Conservation (phyloP, 306 rosid genomes). For the Quercus wislizeni region DNA sequence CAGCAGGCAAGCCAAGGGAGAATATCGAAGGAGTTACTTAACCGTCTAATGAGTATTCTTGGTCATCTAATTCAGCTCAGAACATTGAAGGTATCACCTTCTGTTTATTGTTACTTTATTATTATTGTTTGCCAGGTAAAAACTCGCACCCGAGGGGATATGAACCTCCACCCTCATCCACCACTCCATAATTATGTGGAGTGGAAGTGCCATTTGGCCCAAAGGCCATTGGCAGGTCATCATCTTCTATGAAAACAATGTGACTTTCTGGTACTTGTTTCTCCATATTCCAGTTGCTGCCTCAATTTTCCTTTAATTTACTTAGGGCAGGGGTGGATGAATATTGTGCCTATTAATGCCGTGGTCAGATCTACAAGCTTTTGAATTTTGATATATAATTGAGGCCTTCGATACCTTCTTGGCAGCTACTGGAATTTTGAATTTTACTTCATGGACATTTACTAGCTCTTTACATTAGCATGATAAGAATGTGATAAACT, state of each 20-base stretch:
- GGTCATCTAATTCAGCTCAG: conserved; percentile 98
- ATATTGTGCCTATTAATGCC: neutral
- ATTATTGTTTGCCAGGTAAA: too few relatives aligned
- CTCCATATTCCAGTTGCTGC: conserved; percentile 1
- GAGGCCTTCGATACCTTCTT: neutral
- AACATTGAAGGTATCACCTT: conserved; percentile 76
- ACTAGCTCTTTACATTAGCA: conserved; percentile 4
- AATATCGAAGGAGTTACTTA: conserved; percentile 79
- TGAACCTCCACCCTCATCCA: too few relatives aligned
- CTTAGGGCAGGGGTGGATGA: neutral
- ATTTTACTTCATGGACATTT: neutral
- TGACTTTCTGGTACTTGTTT: conserved; percentile 8
- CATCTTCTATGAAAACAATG: conserved; percentile 7
- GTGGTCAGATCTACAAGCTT: neutral
- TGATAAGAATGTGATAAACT: conserved; percentile 13
- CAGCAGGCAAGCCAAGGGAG: conserved; percentile 96
- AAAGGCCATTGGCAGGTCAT: neutral
- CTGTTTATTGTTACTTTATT: neutral
- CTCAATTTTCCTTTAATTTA: neutral
- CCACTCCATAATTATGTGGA: too few relatives aligned
- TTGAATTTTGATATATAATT: neutral
- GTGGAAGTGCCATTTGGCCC: too few relatives aligned
- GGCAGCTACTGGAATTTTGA: too few relatives aligned
- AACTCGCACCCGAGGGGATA: too few relatives aligned
- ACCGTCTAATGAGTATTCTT: conserved; percentile 88